Percentiles rank a stretch among this genome's conserved stretches.
Conservation (phyloP, 148 eudicot species). For the Cornus kousa region DNA sequence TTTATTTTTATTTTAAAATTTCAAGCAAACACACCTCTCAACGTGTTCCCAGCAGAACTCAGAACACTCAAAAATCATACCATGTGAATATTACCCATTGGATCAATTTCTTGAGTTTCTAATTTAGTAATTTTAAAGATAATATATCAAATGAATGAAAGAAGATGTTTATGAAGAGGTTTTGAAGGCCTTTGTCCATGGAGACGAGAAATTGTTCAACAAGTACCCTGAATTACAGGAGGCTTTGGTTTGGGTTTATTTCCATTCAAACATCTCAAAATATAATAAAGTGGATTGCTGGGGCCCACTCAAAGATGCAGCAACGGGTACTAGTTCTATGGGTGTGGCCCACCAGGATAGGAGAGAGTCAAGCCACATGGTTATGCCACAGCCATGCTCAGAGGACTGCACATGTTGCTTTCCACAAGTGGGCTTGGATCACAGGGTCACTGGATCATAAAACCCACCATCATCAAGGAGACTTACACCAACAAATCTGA, state of each 20-base stretch:
- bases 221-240: slow-evolving; percentile 72
- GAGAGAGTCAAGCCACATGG: slow-evolving; percentile 12
- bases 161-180: slow-evolving; percentile 37
- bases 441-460: slow-evolving; percentile 47
- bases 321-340: slow-evolving; percentile 23
- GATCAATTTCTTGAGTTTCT: no score
- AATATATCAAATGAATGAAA: no score
- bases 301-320: slow-evolving; percentile 72
- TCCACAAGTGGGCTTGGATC: slow-evolving; percentile 62
- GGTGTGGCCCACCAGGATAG: neutral
- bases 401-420: slow-evolving; percentile 75
- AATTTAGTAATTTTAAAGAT: no score
- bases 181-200: slow-evolving; percentile 89
- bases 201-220: slow-evolving; percentile 68
- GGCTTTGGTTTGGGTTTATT: slow-evolving; percentile 83
- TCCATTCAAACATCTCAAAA: slow-evolving; percentile 82
- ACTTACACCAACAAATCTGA: neutral
- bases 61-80: no score
- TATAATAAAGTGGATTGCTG: slow-evolving; percentile 90
- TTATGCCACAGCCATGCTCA: slow-evolving; percentile 52
- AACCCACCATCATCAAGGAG: neutral
- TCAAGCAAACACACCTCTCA: no score
- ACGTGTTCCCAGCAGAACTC: no score
- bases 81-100: no score
- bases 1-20: no score